Evolutionary conservation across 2,329 filamentous ascomycete genomes (phyloP).

Genomic region (Stenocarpella maydis): DNA sequence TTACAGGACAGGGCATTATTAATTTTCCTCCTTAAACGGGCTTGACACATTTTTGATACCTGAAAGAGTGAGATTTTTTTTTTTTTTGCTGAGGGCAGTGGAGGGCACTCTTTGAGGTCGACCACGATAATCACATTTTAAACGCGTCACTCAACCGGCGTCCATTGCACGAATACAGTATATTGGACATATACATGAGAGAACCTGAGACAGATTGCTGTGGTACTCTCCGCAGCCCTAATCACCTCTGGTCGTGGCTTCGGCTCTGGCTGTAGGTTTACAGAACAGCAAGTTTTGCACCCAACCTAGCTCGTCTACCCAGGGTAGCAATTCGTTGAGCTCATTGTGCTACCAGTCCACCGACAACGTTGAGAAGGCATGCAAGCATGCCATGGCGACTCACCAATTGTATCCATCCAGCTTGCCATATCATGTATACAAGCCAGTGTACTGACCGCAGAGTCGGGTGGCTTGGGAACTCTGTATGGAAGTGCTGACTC

Average conservation of each 20-base stretch:
- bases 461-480: no score
- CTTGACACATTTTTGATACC: slow-evolving; percentile 32
- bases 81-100: slow-evolving; percentile 5
- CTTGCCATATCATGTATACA: neutral
- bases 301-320: neutral
- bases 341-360: neutral
- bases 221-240: neutral
- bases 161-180: slow-evolving; percentile 13
- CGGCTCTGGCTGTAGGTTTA: neutral
- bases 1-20: slow-evolving; percentile 34
- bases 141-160: neutral
- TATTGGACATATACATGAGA: neutral
- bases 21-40: slow-evolving; percentile 10
- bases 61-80: slow-evolving; percentile 21
- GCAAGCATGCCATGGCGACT: neutral
- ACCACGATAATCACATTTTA: neutral
- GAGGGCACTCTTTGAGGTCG: neutral
- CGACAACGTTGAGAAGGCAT: neutral
- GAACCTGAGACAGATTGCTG: no score
- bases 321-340: neutral
- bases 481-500: no score
- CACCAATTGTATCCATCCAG: neutral
- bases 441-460: no score
- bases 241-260: neutral
- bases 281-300: neutral